Conservation (phyloP, 768 basidiomycete genomes). For the Pholiota molesta region DNA sequence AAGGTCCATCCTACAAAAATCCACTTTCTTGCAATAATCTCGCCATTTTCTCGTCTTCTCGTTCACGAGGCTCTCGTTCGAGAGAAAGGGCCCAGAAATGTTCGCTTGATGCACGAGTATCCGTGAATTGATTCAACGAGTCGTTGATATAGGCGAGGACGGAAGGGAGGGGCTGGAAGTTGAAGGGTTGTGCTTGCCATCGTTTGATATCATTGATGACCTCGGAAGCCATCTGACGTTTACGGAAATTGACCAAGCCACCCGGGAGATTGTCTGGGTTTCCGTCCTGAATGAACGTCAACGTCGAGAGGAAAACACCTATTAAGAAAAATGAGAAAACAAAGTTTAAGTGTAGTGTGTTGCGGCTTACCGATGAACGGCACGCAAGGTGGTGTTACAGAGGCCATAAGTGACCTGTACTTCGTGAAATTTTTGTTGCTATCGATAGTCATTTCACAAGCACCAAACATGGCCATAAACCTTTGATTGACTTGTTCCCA, state of each 20-base stretch:
- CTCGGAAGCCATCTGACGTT: constrained; percentile 94
- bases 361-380: constrained; percentile 84
- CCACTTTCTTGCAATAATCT: constrained; percentile 86
- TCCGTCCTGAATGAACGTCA: constrained; percentile 99
- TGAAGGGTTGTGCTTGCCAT: constrained; percentile 92
- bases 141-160: constrained; percentile 81
- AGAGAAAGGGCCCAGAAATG: constrained; percentile 86
- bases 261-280: constrained; percentile 83
- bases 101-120: constrained; percentile 70
- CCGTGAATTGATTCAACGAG: constrained; percentile 70
- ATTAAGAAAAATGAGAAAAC: no score
- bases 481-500: constrained; percentile 88
- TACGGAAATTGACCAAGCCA: constrained; percentile 91
- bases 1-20: constrained; percentile 56
- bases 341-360: constrained; percentile 3
- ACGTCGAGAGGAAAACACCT: constrained; percentile 94
- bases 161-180: constrained; percentile 67
- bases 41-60: constrained; percentile 97
- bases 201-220: constrained; percentile 96
- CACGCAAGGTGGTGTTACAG: constrained; percentile 89
- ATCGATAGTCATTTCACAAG: constrained; percentile 89
- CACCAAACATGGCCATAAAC: constrained; percentile 69
- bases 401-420: constrained; percentile 83
- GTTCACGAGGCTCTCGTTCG: constrained; percentile 89
- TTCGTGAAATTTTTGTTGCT: constrained; percentile 94